phyloP scores from a whole-genome alignment of 768 basidiomycete genomes.

The Trametes coccinea region DNA sequence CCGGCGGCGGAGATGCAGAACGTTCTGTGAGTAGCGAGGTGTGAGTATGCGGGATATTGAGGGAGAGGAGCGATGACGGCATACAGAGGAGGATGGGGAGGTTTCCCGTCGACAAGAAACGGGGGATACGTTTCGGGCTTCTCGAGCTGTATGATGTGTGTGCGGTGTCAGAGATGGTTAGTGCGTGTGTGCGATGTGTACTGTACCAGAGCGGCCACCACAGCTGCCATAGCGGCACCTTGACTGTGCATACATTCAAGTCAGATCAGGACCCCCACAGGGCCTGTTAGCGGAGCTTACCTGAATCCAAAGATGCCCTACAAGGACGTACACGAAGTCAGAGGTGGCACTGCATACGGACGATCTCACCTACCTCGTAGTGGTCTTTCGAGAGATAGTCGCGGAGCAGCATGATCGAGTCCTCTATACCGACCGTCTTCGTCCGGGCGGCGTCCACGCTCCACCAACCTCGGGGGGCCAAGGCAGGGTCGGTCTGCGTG shows the following conservation, averaged over 20 bases:
- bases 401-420: conserved; percentile 53
- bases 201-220: conserved; percentile 68
- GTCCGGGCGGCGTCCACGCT: conserved; percentile 53
- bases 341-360: background rate
- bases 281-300: conserved; percentile 34
- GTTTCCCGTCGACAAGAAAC: conserved; percentile 62
- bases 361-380: conserved; percentile 60
- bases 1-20: conserved; percentile 80
- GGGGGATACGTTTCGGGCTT: conserved; percentile 51
- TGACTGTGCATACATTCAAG: conserved; percentile 48
- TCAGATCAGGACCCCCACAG: conserved; percentile 3
- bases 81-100: conserved; percentile 77
- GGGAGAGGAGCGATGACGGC: too few relatives aligned
- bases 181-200: background rate
- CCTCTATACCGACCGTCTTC: conserved; percentile 54
- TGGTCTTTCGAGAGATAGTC: conserved; percentile 57
- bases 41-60: too few relatives aligned
- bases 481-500: conserved; percentile 46
- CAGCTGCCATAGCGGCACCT: conserved; percentile 73
- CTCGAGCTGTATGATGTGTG: conserved; percentile 46
- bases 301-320: conserved; percentile 84
- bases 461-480: conserved; percentile 75
- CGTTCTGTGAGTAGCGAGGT: too few relatives aligned
- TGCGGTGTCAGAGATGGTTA: too few relatives aligned
- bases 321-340: background rate